phyloP scores from a whole-genome alignment of 2,329 filamentous ascomycete genomes.

The Cryphonectria parasitica region DNA sequence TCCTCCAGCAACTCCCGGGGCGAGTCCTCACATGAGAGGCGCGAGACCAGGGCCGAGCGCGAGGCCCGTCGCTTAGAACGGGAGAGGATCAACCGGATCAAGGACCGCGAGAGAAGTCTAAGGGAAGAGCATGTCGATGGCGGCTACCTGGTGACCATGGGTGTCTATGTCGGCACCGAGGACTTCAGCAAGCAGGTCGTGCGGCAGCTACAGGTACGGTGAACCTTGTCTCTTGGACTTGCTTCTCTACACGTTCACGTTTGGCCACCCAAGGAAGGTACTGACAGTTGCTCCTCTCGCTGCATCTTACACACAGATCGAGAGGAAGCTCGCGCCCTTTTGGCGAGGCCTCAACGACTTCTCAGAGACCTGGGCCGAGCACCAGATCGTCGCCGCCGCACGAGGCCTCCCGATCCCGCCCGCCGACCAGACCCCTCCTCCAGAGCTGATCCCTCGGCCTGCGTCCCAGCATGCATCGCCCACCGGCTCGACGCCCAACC shows the following conservation, averaged over 20 bases:
- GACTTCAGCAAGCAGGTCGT: constrained; percentile 91
- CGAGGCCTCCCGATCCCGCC: constrained; percentile 82
- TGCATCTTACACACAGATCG: constrained; percentile 64
- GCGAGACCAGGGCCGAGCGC: constrained; percentile 89
- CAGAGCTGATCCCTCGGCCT: constrained; percentile 59
- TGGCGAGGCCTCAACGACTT: constrained; percentile 94
- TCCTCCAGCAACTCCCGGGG: constrained; percentile 44
- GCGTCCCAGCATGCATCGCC: constrained; percentile 51
- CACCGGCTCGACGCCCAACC: constrained; percentile 59
- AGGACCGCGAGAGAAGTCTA: constrained; percentile 89
- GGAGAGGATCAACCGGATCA: constrained; percentile 73
- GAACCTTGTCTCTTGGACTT: background rate
- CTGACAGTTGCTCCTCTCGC: background rate
- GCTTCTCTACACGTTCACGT: background rate
- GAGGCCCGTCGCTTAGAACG: constrained; percentile 85
- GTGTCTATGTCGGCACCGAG: constrained; percentile 88
- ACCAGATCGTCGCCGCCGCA: constrained; percentile 91
- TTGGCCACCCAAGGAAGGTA: background rate
- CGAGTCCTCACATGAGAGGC: constrained; percentile 60
- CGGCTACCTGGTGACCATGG: constrained; percentile 90
- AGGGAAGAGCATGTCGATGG: constrained; percentile 92
- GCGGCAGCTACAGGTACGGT: constrained; percentile 80
- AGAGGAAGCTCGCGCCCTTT: constrained; percentile 89
- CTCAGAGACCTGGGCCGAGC: constrained; percentile 85
- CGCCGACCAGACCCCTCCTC: constrained; percentile 79